These are phyloP conservation scores for Sugiyamaella mastotermitis DNA, from an alignment of 805 yeast species.

Conservation along the genomic window DNA sequence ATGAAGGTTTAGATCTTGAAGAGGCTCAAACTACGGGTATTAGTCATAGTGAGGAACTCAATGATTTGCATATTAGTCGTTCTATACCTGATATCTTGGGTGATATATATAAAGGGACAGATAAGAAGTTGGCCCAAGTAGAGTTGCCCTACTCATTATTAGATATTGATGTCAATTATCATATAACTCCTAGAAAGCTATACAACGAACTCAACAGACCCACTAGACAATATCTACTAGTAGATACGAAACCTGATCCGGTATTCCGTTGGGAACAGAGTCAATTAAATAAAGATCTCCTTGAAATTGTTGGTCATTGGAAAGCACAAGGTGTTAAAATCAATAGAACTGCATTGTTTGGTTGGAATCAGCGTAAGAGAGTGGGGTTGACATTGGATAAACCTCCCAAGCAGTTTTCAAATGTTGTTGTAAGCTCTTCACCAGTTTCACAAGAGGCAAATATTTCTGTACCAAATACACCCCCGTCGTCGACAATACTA, in stretches of 20 bases:
- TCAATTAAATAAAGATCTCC: slow-evolving; percentile 11
- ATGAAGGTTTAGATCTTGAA: slow-evolving; percentile 6
- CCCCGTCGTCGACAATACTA: too few species aligned
- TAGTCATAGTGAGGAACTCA: background rate
- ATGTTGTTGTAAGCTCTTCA: too few species aligned
- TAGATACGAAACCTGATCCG: slow-evolving; percentile 17
- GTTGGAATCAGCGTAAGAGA: background rate
- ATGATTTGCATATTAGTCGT: background rate
- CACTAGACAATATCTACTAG: slow-evolving; percentile 21
- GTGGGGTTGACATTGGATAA: too few species aligned
- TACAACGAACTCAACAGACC: slow-evolving; percentile 20
- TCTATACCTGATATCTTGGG: slow-evolving; percentile 2
- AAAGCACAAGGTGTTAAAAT: background rate
- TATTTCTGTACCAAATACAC: too few species aligned
- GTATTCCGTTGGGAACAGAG: slow-evolving; percentile 12
- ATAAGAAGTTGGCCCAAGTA: too few species aligned
- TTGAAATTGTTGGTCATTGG: slow-evolving; percentile 14
- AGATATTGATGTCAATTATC: background rate
- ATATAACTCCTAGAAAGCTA: slow-evolving; percentile 18
- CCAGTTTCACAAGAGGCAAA: too few species aligned
- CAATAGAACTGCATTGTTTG: background rate
- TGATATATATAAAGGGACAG: too few species aligned
- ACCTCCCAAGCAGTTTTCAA: too few species aligned
- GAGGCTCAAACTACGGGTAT: too few species aligned
- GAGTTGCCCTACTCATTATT: slow-evolving; percentile 2